phyloP scores from a whole-genome alignment of 306 rosid genomes.

The Boehmeria nivea region DNA sequence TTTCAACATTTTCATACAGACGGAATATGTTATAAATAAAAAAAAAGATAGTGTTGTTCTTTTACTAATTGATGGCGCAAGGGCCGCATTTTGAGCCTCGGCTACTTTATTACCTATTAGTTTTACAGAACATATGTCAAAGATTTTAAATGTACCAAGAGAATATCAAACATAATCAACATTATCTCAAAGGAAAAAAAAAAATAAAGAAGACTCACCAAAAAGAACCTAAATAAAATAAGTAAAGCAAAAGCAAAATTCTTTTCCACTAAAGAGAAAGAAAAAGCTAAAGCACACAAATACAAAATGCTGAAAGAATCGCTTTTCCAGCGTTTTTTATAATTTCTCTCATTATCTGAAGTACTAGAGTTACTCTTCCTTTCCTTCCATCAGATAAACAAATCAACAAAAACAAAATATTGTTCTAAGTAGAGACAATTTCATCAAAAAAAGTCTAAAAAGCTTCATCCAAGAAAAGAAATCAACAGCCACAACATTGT shows the following conservation, averaged over 20 bases:
- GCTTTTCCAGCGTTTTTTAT: slow-evolving; percentile 16
- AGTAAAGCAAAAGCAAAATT: slow-evolving; percentile 32
- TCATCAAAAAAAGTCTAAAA: neutral
- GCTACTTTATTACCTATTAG: neutral
- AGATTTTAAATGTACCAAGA: neutral
- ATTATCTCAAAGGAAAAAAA: slow-evolving; percentile 1
- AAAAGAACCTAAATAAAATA: slow-evolving; percentile 6
- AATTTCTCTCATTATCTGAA: neutral
- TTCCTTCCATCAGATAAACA: too few species aligned
- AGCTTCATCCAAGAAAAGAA: too few species aligned
- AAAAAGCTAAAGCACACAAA: slow-evolving; percentile 17
- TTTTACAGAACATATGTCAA: slow-evolving; percentile 20
- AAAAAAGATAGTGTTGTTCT: too few species aligned
- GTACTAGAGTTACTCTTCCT: neutral
- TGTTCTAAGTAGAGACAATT: neutral
- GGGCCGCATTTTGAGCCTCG: too few species aligned
- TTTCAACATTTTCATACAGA: too few species aligned
- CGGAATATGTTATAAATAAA: too few species aligned
- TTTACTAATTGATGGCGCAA: too few species aligned
- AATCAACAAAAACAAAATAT: neutral
- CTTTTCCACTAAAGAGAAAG: slow-evolving; percentile 27
- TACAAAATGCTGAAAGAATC: slow-evolving; percentile 28
- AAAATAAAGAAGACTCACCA: slow-evolving; percentile 6
- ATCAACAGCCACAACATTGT: too few species aligned
- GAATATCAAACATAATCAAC: neutral